Base-by-base conservation (phyloP, 2,329 filamentous ascomycete species). In the Didymella sp. region DNA sequence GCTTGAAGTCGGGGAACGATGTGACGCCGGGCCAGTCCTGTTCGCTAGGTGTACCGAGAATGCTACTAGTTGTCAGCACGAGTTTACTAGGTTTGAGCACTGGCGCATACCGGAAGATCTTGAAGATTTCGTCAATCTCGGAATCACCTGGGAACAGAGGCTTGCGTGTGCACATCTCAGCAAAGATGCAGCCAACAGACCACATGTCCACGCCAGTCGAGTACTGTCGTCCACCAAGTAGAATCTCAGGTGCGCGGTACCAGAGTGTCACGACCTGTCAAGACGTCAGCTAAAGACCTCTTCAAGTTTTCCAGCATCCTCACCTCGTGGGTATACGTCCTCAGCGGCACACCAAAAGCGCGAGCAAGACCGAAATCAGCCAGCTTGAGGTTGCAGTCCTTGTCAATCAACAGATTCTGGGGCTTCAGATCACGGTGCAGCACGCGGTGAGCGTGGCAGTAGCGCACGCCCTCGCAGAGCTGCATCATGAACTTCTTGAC, bases 191-290 rank as follows among this genome's bases (percentile, higher is more conserved):
- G 60, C 92, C 92, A 46, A 93, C 88, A 28, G 91, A 95, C 92
- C 92, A 96, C 90, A 96, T 96, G 73, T 96, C 92, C 38, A 96
- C 92, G 55, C 92, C 92, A 13, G 92, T 96, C 13, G 91, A 95
- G 80, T 96, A 96, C 76, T 96, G 92, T 49, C 92, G 88, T 55
- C 92, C 92, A 73, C 92, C 92, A 1, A 96, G 86, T 19, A 96
- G 84, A 77, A 96, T 96, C 76, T 96, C 92, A 1, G 92, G 92
- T 8, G 92, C 85, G 60, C 93, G 89, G 76, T 96, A 96, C 92
- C 92, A 96, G 56, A 96, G 83, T 1, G 92, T 96, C 58, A 96
- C 92, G 59, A 96, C 92, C 84, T 87, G 64, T 4, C 30, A 25
- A 17, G 27, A 0, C 27, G 57, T 73, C 40, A 73, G 64, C 41